Percentiles rank a stretch among this genome's conserved stretches.
phyloP scores from a whole-genome alignment of 768 basidiomycete species.

The Mrakia frigida region DNA sequence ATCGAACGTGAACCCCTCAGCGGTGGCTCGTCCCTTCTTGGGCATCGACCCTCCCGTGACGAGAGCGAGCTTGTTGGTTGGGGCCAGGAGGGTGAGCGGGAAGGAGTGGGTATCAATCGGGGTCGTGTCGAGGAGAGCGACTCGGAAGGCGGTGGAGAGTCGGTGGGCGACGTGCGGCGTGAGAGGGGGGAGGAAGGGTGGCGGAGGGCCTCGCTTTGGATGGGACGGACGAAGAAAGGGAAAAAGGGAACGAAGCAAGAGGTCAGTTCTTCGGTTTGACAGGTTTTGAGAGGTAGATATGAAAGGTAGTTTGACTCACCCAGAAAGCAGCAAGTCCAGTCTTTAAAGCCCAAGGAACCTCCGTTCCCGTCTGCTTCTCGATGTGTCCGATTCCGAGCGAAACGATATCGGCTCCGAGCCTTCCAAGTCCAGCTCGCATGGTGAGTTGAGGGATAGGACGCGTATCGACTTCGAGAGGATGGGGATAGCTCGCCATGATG shows the following conservation, averaged over 20 bases:
- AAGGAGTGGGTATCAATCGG: slow-evolving; percentile 25
- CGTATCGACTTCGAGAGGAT: slow-evolving; percentile 26
- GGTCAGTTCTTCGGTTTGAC: not conserved
- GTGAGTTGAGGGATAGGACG: slow-evolving; percentile 23
- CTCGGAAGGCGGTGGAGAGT: slow-evolving; percentile 18
- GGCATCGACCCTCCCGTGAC: not conserved
- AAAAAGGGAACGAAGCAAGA: not conserved
- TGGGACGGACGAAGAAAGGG: too few species aligned
- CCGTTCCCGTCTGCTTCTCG: not conserved
- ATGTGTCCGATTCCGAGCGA: slow-evolving; percentile 15
- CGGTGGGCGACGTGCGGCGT: slow-evolving; percentile 12
- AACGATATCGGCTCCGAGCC: slow-evolving; percentile 16
- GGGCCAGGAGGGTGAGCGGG: slow-evolving; percentile 23
- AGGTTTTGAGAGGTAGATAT: not conserved
- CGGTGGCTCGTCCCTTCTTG: not conserved
- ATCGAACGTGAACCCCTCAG: slow-evolving; percentile 13
- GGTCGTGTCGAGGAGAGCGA: slow-evolving; percentile 17
- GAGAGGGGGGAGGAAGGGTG: slow-evolving; percentile 20
- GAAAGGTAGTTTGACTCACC: not conserved
- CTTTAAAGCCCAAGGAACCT: slow-evolving; percentile 28
- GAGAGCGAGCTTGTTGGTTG: slow-evolving; percentile 12
- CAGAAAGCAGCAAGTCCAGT: slow-evolving; percentile 16
- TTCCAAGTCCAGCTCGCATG: slow-evolving; percentile 6
- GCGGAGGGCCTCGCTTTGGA: slow-evolving; percentile 17
- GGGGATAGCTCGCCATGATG: slow-evolving; percentile 16